A percentile compares a stretch with the other conserved stretches of the same genome.
Conservation (phyloP, 2,329 filamentous ascomycete species). For the Ophiostoma angusticollis region DNA sequence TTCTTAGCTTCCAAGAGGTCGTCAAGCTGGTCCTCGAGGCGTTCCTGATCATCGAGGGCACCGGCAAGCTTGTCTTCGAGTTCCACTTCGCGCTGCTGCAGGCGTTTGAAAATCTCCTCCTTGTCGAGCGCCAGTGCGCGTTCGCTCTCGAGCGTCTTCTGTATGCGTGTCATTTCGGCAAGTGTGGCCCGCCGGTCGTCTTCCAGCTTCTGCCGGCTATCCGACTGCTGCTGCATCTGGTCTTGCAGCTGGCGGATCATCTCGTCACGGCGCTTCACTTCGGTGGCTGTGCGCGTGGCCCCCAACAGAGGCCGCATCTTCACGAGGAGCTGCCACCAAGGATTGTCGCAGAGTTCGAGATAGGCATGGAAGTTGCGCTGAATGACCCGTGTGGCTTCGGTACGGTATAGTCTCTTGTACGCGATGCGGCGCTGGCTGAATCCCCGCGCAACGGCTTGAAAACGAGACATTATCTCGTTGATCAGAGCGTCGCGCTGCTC, state of each 20-base stretch:
- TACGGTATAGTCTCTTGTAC: constrained; percentile 85
- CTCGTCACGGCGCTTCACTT: constrained; percentile 90
- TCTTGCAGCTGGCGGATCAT: constrained; percentile 79
- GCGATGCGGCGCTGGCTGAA: constrained; percentile 79
- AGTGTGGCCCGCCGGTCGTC: constrained; percentile 84
- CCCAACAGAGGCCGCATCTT: constrained; percentile 93
- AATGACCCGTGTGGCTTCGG: constrained; percentile 88
- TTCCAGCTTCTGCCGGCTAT: constrained; percentile 67
- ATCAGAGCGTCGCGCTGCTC: constrained; percentile 90
- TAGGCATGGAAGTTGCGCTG: constrained; percentile 92
- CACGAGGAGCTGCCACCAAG: constrained; percentile 94
- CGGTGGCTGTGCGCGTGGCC: constrained; percentile 77
- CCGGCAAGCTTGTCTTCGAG: constrained; percentile 85
- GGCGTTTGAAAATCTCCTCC: constrained; percentile 96
- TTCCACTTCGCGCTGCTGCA: constrained; percentile 83
- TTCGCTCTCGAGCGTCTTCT: constrained; percentile 91
- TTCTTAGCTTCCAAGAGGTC: constrained; percentile 81
- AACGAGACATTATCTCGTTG: constrained; percentile 81
- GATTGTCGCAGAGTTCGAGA: constrained; percentile 75
- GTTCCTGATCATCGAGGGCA: constrained; percentile 87
- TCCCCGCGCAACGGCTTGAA: constrained; percentile 84
- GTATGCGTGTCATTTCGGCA: constrained; percentile 74
- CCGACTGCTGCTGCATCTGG: constrained; percentile 65
- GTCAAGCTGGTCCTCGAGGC: constrained; percentile 86
- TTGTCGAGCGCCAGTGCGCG: constrained; percentile 92